phyloP scores from a whole-genome alignment of 2,329 filamentous ascomycete genomes.

The Fusarium incarnatum region DNA sequence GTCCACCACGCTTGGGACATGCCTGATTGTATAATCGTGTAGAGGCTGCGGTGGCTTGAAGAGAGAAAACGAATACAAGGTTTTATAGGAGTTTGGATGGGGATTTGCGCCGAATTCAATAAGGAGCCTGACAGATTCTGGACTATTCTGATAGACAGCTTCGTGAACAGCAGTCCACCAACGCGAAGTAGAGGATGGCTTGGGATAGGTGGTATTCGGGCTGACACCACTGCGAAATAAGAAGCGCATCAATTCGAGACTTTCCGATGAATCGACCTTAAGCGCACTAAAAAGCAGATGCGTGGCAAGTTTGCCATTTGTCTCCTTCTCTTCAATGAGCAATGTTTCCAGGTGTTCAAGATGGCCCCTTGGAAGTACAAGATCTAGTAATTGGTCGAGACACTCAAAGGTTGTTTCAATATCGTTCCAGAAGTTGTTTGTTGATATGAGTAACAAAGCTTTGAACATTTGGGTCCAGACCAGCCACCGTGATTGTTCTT shows the following conservation, averaged over 20 bases:
- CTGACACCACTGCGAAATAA: neutral
- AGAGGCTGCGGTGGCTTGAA: neutral
- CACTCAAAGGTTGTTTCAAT: too few relatives aligned
- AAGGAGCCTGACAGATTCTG: neutral
- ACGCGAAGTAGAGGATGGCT: accelerated
- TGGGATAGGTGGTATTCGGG: neutral
- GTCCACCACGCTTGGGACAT: neutral
- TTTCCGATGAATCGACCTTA: accelerated
- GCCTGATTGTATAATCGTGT: neutral
- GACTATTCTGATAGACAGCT: neutral
- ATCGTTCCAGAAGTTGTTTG: accelerated
- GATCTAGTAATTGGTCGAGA: too few relatives aligned
- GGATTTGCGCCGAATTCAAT: neutral
- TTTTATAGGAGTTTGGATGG: too few relatives aligned
- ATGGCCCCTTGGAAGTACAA: neutral
- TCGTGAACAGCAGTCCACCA: neutral
- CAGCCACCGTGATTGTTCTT: accelerated
- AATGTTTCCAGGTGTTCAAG: accelerated
- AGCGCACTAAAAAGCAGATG: neutral
- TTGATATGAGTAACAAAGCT: neutral
- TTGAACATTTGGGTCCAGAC: neutral
- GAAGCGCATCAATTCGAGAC: accelerated
- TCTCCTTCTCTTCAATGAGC: neutral
- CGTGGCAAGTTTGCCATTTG: neutral
- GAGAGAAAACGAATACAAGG: too few relatives aligned